These are phyloP conservation scores for Apiotrichum akiyoshidainum DNA, from an alignment of 1,284 basidiomycete genomes.

Conservation along the genomic window DNA sequence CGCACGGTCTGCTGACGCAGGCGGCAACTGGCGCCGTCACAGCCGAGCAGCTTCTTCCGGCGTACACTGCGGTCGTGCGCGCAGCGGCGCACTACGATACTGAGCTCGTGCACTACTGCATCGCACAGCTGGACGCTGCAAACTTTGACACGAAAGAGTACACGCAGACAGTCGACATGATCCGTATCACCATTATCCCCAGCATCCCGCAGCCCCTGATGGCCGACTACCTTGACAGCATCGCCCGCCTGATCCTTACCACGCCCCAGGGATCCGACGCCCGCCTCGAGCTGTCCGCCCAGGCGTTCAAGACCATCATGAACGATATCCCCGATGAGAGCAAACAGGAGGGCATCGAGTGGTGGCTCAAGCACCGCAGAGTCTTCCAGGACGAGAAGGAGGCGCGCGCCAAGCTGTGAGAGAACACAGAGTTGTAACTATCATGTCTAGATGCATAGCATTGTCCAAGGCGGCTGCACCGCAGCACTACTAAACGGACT, in stretches of 20 bases:
- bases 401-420: slow-evolving; percentile 7
- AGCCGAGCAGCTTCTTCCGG: slow-evolving; percentile 30
- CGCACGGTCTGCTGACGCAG: slow-evolving; percentile 28
- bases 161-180: slow-evolving; percentile 14
- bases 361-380: slow-evolving; percentile 36
- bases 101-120: slow-evolving; percentile 12
- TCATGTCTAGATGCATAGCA: too few relatives aligned
- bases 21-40: slow-evolving; percentile 22
- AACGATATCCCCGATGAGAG: slow-evolving; percentile 32
- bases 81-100: slow-evolving; percentile 20
- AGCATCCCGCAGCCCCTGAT: slow-evolving; percentile 19
- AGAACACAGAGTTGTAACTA: neutral
- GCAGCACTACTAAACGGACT: too few relatives aligned
- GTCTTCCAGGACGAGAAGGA: slow-evolving; percentile 14
- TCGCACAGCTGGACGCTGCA: slow-evolving; percentile 7
- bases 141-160: slow-evolving; percentile 14
- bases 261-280: slow-evolving; percentile 19
- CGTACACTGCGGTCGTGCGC: slow-evolving; percentile 26
- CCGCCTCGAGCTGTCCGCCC: slow-evolving; percentile 24
- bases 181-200: slow-evolving; percentile 23
- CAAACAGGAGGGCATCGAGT: slow-evolving; percentile 33
- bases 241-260: slow-evolving; percentile 22
- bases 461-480: too few relatives aligned
- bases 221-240: slow-evolving; percentile 25
- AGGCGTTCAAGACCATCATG: slow-evolving; percentile 33